Base-by-base conservation (phyloP, 1,139 yeast species). In the Suhomyces yuchorum region DNA sequence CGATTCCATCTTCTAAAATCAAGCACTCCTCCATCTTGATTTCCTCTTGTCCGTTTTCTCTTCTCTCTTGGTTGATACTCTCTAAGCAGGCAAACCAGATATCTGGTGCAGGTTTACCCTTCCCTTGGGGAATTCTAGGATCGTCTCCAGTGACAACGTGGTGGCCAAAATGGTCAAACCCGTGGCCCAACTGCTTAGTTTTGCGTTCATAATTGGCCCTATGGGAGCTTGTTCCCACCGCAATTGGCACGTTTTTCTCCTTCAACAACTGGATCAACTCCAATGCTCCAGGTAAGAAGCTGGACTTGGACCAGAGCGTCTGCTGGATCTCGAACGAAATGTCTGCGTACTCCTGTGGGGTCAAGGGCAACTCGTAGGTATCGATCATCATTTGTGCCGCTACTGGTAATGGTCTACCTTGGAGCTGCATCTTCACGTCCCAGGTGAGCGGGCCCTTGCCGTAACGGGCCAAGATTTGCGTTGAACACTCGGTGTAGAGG, bases 31-130 rank as follows among this genome's bases (percentile, higher is more conserved):
- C 82, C 2, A 92, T 86, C 48, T 64, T 61, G 53, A 91, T 85
- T 17, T 72, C 71, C 0, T 75, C 75, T 52, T 67, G 43, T 36
- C 76, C 62, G 51, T 62, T 39, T 51, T 58, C 51, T 14, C 61
- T 60, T 14, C 76, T 61, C 43, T 75, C 75, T 19, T 66, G 62
- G 62, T 93, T 93, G 50, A 93, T 58, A 32, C 85, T 78, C 26
- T 75, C 80, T 52, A 93, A 76, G 40, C 98, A 96, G 3, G 84
- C 78, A 55, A 80, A 80, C 96, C 96, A 93, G 55, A 93, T 91
- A 62, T 91, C 96, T 3, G 99, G 99, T 51, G 76, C 74, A 11
- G 99, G 99, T 63, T 93, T 93, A 4, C 99, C 98, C 52, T 85
- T 80, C 2, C 97, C 97, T 19, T 72, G 73, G 2, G 92, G 89